A percentile compares a stretch with the other conserved stretches of the same genome.
phyloP scores from a whole-genome alignment of 2,329 filamentous ascomycete species.

The Dactylellina cionopaga region DNA sequence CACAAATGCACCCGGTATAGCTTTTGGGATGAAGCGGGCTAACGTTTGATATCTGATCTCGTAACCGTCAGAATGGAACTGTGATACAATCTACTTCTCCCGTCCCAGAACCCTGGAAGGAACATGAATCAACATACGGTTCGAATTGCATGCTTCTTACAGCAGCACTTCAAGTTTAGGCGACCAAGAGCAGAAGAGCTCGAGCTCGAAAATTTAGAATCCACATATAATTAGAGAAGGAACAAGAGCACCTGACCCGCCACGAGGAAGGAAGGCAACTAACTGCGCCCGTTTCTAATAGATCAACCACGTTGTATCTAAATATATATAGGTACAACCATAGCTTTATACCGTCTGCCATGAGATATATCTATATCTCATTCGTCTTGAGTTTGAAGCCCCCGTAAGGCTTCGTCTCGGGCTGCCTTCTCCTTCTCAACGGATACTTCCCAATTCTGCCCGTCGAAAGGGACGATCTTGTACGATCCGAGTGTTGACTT shows the following conservation, averaged over 20 bases:
- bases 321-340: no score
- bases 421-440: conserved; percentile 45
- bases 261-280: conserved; percentile 5
- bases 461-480: conserved; percentile 44
- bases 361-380: conserved; percentile 22
- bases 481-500: conserved; percentile 42
- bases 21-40: no score
- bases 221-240: neutral
- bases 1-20: no score
- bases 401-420: conserved; percentile 33
- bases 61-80: neutral
- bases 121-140: no score
- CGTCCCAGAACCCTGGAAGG: no score
- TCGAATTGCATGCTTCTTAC: neutral
- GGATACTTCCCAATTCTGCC: conserved; percentile 35
- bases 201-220: conserved; percentile 2
- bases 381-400: conserved; percentile 37
- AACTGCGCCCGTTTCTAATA: conserved; percentile 17
- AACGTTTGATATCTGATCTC: no score
- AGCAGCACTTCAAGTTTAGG: conserved; percentile 10
- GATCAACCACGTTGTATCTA: conserved; percentile 14
- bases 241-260: conserved; percentile 7
- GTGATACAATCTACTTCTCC: neutral
- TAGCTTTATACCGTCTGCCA: neutral
- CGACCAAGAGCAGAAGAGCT: no score